Base-by-base conservation (phyloP, 305 asterid genomes). In the Rubia peregrina region DNA sequence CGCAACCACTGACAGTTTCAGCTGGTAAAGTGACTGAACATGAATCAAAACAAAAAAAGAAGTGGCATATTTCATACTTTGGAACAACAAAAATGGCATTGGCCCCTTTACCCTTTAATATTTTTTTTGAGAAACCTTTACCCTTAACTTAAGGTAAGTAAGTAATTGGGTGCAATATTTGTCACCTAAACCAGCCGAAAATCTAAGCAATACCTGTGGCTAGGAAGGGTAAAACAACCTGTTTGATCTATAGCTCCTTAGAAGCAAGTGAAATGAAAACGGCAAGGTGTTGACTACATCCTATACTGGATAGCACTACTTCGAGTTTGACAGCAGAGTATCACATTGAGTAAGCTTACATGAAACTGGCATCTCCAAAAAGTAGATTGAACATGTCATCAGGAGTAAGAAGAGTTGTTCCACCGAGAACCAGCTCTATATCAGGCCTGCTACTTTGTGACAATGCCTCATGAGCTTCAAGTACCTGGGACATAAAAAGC, bases 351-450 rank as follows among this genome's bases (percentile, higher is more conserved):
- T 10, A 64, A 42, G 16, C 66, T 71, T 77, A 91, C 57, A 85
- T 64, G 78, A 76, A 88, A 79, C 91, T 81, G 67, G 80, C 76
- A 21, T 88, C 91, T 17, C 96, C 96, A 81, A 94, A 71, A 67
- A 94, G 94, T 43, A 89, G 79, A 53, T 90, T 96, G 71, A 85
- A 77, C 99, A 94, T 89, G 75, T 90, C 80, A 7, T 85, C 78
- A 2, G 99, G 95, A 43, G 98, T 91, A 61, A 94, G 96, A 80
- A 88, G 84, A 69, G 98, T 88, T 13, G 99, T 94, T 77, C 99
- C 99, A 9, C 99, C 94, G 44, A 94, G 80, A 73, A 94, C 60
- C 74, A 94, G 59, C 72, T 88, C 96, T 48, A 84, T 74, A 73
- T 94, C 98, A 21, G 97, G 94, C 82, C 89, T 84, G 83, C 86